Base-by-base conservation (phyloP, 2,329 filamentous ascomycete species). In the Teratosphaeria pseudoeucalypti region DNA sequence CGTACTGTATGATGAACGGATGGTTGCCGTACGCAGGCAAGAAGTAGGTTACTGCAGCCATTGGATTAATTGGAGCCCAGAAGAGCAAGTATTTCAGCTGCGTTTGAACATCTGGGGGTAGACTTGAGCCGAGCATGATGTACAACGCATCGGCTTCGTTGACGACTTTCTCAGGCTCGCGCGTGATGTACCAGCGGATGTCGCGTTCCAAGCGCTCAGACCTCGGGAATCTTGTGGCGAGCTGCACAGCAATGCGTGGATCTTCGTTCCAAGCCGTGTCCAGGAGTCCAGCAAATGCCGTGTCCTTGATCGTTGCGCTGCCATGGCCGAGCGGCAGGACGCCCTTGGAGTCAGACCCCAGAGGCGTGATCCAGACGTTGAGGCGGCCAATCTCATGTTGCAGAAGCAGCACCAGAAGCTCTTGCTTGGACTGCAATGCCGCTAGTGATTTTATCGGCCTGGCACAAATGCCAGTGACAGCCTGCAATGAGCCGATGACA, bases 31-130 rank as follows among this genome's bases (percentile, higher is more conserved):
- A 99, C 0, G 87, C 85, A 0, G 95, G 95, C 66, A 96, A 73
- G 77, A 99, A 97, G 75, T 95, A 91, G 0, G 91, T 96, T 6
- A 95, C 87, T 0, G 95, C 92, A 10, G 92, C 94, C 62, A 96
- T 88, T 0, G 94, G 94, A 69, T 96, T 96, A 34, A 96, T 86
- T 0, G 94, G 85, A 26, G 88, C 84, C 94, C 94, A 99, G 76
- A 89, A 96, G 1, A 99, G 79, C 16, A 99, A 79, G 73, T 95
- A 96, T 85, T 92, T 96, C 58, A 97, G 81, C 73, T 96, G 92
- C 67, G 85, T 86, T 58, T 84, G 85, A 53, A 97, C 82, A 74
- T 97, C 92, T 47, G 79, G 78, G 0, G 92, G 91, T 56, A 97
- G 75, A 52, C 84, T 79, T 27, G 85, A 82, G 23, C 89, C 90